These are phyloP conservation scores for Trichophyton verrucosum DNA, from an alignment of 2,329 filamentous ascomycete genomes.

Conservation along the genomic window DNA sequence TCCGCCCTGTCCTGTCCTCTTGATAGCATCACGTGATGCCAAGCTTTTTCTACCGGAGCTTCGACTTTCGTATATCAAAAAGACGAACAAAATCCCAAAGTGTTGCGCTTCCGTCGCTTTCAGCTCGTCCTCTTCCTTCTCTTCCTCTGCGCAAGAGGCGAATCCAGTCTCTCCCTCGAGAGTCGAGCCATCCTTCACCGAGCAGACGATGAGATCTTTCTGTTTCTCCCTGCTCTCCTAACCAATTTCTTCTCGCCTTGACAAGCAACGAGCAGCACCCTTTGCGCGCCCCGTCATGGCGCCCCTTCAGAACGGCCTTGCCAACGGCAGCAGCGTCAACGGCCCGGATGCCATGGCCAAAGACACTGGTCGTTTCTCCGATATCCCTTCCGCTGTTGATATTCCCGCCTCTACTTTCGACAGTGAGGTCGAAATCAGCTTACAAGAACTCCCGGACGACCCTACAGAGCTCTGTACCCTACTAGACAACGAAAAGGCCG, in stretches of 20 bases:
- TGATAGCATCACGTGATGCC: not conserved
- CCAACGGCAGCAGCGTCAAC: slow-evolving; percentile 40
- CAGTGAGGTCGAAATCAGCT: slow-evolving; percentile 75
- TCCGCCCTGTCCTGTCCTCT: not conserved
- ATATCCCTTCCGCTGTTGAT: slow-evolving; percentile 51
- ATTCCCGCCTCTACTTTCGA: slow-evolving; percentile 51
- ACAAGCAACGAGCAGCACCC: not conserved
- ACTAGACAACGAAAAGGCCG: slow-evolving; percentile 84
- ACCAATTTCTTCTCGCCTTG: not conserved
- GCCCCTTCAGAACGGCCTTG: slow-evolving; percentile 39
- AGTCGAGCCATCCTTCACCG: not conserved
- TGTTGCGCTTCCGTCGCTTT: not conserved
- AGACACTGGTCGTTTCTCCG: slow-evolving; percentile 41
- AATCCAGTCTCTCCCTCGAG: not conserved
- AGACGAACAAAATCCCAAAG: not conserved
- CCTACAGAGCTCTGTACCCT: slow-evolving; percentile 89
- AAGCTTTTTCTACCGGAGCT: not conserved
- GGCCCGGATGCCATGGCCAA: slow-evolving; percentile 21
- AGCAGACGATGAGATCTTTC: not conserved
- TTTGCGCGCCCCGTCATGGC: slow-evolving; percentile 23
- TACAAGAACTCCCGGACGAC: slow-evolving; percentile 83
- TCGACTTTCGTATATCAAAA: not conserved
- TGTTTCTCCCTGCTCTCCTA: not conserved
- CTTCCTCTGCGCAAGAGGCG: not conserved
- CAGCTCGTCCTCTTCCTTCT: not conserved